These are phyloP conservation scores for Boletus speciosus DNA, from an alignment of 768 basidiomycete genomes.

Conservation along the genomic window DNA sequence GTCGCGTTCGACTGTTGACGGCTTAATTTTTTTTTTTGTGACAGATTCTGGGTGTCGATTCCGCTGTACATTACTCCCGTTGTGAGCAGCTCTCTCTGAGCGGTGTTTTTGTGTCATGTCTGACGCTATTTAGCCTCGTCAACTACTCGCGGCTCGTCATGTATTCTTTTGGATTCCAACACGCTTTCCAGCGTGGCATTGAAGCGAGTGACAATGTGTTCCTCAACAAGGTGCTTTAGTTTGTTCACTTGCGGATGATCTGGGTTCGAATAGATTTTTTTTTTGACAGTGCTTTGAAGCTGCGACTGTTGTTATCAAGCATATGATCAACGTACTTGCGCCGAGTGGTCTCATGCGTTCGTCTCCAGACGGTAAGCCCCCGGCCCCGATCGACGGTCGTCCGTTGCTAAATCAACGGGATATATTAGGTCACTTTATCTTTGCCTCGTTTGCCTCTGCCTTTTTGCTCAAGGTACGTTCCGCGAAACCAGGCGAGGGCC, in stretches of 20 bases:
- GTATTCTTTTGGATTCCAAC: conserved; percentile 85
- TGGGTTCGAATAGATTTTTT: not conserved
- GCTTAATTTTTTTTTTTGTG: not conserved
- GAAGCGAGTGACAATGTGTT: conserved; percentile 59
- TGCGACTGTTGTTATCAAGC: conserved; percentile 62
- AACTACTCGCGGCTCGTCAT: conserved; percentile 78
- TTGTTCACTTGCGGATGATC: not conserved
- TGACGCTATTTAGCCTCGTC: conserved; percentile 49
- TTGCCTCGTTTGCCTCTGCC: conserved; percentile 77
- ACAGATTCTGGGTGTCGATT: conserved; percentile 58
- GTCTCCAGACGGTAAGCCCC: conserved; percentile 64
- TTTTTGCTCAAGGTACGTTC: conserved; percentile 70
- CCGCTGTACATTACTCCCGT: conserved; percentile 66
- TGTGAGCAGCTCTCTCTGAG: conserved; percentile 44
- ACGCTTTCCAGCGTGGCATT: conserved; percentile 71
- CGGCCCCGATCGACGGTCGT: not conserved
- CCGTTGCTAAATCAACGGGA: not conserved
- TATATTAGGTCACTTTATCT: conserved; percentile 63
- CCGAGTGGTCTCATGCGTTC: conserved; percentile 76
- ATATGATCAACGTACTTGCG: conserved; percentile 61
- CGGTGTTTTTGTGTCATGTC: not conserved
- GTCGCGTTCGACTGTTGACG: not conserved
- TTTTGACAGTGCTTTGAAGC: conserved; percentile 54
- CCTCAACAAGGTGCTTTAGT: conserved; percentile 53
- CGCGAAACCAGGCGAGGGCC: not conserved